These are phyloP conservation scores for Colletotrichum paranaense DNA, from an alignment of 2,329 filamentous ascomycete species.

Conservation along the genomic window DNA sequence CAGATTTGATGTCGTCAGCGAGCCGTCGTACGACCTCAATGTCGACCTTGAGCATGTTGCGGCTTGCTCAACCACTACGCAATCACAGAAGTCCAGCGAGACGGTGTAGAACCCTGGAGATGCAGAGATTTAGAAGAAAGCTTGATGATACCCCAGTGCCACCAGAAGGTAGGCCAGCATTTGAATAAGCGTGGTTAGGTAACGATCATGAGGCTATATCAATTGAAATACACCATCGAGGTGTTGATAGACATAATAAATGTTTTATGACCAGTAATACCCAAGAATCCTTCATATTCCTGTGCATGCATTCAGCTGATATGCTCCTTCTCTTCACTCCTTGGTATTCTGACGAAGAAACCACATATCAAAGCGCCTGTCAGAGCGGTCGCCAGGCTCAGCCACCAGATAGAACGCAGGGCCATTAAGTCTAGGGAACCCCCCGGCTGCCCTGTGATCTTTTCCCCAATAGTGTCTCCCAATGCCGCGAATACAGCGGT, in stretches of 20 bases:
- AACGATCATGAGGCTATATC: background rate
- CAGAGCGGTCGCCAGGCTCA: background rate
- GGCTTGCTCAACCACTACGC: background rate
- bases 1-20: constrained; percentile 15
- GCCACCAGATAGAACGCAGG: background rate
- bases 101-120: background rate
- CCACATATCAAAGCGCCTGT: background rate
- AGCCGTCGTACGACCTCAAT: background rate
- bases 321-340: background rate
- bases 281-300: too few relatives aligned
- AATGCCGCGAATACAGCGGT: background rate
- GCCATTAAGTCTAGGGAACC: background rate
- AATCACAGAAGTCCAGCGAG: background rate
- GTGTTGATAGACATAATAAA: too few relatives aligned
- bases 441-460: background rate
- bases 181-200: background rate
- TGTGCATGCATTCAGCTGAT: too few relatives aligned
- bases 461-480: background rate
- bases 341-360: background rate
- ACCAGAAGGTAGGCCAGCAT: background rate
- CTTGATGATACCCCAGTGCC: background rate
- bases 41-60: constrained; percentile 12
- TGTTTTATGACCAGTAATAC: too few relatives aligned
- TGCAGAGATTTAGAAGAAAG: background rate
- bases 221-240: too few relatives aligned